phyloP scores from a whole-genome alignment of 1,139 yeast species.

The Yamadazyma aaseri region DNA sequence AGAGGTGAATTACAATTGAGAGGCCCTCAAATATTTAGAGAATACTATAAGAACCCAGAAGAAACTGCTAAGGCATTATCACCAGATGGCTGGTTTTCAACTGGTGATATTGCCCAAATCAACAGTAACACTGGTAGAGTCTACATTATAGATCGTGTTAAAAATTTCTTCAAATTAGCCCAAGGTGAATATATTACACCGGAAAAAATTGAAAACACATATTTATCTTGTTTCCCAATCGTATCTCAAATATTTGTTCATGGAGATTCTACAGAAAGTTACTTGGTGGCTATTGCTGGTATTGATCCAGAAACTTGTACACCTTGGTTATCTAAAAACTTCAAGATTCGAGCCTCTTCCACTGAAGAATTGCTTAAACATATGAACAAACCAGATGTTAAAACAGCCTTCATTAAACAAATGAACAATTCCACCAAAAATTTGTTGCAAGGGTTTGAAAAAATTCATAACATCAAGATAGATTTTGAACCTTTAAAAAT shows the following conservation, averaged over 20 bases:
- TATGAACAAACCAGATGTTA: constrained; percentile 27
- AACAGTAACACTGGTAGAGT: constrained; percentile 53
- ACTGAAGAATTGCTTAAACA: constrained; percentile 23
- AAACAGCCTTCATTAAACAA: constrained; percentile 23
- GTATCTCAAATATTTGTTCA: constrained; percentile 57
- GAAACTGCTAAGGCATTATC: constrained; percentile 27
- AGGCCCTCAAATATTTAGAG: constrained; percentile 64
- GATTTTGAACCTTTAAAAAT: constrained; percentile 40
- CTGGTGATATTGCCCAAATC: constrained; percentile 72
- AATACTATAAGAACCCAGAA: constrained; percentile 56
- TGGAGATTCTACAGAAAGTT: constrained; percentile 33
- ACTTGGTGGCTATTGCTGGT: constrained; percentile 35
- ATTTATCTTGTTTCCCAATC: constrained; percentile 52
- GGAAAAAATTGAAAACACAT: constrained; percentile 68
- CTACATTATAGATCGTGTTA: constrained; percentile 68
- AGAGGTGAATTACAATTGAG: constrained; percentile 61
- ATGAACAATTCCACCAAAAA: constrained; percentile 27
- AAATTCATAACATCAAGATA: constrained; percentile 33
- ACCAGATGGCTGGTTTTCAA: constrained; percentile 60
- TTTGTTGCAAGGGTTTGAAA: constrained; percentile 35
- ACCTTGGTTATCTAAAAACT: constrained; percentile 21
- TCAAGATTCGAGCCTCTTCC: constrained; percentile 10
- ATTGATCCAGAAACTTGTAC: constrained; percentile 35
- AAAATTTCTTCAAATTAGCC: constrained; percentile 76
- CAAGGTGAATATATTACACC: constrained; percentile 86